Conservation (phyloP, 441 rosid genomes). For the Jatropha multifida region DNA sequence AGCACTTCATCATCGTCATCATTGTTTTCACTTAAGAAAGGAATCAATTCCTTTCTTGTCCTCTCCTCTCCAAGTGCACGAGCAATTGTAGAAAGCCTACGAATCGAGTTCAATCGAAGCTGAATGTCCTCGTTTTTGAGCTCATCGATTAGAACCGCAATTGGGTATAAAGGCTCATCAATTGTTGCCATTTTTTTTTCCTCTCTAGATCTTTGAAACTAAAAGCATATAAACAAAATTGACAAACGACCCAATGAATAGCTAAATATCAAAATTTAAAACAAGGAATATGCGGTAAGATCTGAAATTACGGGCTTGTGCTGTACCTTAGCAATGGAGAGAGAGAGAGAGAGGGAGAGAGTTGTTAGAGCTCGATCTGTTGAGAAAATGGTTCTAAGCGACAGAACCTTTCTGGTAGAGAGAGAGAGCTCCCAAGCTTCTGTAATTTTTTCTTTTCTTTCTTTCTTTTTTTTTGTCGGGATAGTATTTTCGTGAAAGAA, state of each 20-base stretch:
- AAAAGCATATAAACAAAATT: background rate
- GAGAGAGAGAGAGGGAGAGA: background rate
- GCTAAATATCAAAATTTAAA: constrained; percentile 28
- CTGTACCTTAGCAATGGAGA: constrained; percentile 10
- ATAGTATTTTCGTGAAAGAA: background rate
- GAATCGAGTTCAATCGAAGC: constrained; percentile 86
- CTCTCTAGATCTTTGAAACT: background rate
- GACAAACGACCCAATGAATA: background rate
- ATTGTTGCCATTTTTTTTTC: constrained; percentile 67
- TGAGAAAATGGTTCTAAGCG: background rate
- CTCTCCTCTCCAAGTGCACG: constrained; percentile 96
- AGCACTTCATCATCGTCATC: constrained; percentile 98
- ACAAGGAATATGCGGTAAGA: background rate
- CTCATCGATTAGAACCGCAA: constrained; percentile 90
- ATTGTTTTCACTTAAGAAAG: constrained; percentile 85
- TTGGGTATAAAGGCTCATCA: constrained; percentile 88
- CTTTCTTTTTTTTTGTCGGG: too few species aligned
- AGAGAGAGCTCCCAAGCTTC: constrained; percentile 1
- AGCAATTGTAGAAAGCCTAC: constrained; percentile 81
- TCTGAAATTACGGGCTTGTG: background rate
- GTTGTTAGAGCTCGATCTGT: constrained; percentile 7
- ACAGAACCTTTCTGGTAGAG: background rate
- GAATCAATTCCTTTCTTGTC: constrained; percentile 86
- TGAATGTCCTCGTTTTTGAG: constrained; percentile 93
- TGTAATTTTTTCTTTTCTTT: background rate